Evolutionary conservation across 371 early-diverging fungal species (phyloP), one percentile per base, ranked within the genome.

Genomic region (Saksenaea oblongispora): DNA sequence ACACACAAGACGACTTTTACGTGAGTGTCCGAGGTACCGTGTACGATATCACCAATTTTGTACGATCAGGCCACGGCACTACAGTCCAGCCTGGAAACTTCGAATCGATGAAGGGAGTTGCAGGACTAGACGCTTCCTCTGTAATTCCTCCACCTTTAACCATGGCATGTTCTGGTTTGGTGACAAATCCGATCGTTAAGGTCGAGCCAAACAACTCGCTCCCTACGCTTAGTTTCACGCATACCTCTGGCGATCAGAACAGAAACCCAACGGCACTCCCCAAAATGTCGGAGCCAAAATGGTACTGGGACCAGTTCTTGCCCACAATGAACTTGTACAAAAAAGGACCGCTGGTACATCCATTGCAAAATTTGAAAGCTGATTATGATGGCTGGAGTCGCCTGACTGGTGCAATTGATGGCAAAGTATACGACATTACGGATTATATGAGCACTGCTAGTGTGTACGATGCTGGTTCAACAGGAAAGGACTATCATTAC

Each of bases 351-450:
- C 55, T 92, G 15, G 93, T 83, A 1, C 61, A 75, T 57, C 74
- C 76, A 8, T 56, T 81, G 26, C 72, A 76, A 10, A 68, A 73
- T n/a, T 59, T 88, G 8, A 71, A 69, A 54, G 71, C 62, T 2
- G 86, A 86, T 28, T 75, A 73, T 51, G 67, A 72, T 55, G 78
- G 78, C 13, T 80, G 77, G 67, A 74, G 76, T 31, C 78, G 79
- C n/a, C 73, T 84, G 53, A 87, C 89, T 72, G 75, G 85, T 1
- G 85, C 91, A 13, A 82, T 93, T 64, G 84, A 92, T 67, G 82
- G 88, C 61, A 82, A 84, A 54, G 83, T 94, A 0, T 94, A 91
- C 57, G 95, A 94, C 56, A 71, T 94, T 64, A 87, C 89, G 34
- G 75, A 81, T 41, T 94, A 94, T 62, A 83, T 91, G 69, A 54